Evolutionary conservation across 306 rosid species (phyloP), one percentile per base, ranked within the genome.

Genomic region (Vigna radiata): DNA sequence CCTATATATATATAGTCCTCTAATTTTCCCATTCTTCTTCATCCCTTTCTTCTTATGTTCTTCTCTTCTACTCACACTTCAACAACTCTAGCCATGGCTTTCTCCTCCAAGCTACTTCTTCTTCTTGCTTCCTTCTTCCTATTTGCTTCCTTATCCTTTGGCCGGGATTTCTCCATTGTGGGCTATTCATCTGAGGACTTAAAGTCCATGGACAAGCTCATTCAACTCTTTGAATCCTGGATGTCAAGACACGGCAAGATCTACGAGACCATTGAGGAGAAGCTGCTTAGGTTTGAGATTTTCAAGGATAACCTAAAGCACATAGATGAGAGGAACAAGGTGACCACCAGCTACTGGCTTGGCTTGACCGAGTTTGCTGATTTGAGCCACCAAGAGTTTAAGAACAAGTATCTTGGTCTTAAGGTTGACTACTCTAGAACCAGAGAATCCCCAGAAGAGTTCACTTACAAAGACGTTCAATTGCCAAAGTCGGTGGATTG

Each of bases 361-460:
- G 96, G 96, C 13, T 62, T 90, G 37, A 90, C 88, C 19, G 91
- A 90, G 82, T 90, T 88, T 81, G 91, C 90, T 43, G 93, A 88
- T 87, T 65, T 90, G 82, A 90, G 75, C 68, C 89, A 88, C 60
- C 86, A 90, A 47, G 93, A 90, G 83, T 88, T 90, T 44, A 78
- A 77, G 64, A 67, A 50, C 7, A 87, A 27, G 80, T 85, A 85
- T 68, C 76, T 88, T 0, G 90, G 91, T 0, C 82, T 87, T 10
- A 87, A 80, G 65, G 65, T 77, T 23, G 86, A 86, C 27, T 48
- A 41, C 14, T 73, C 82, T 49, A 23, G 67, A 53, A 77, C 33
- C 23, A 77, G 72, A 69, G 82, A 83, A 19, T 76, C 90, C n/a
- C 64, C 86, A 0, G 83, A 79, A 59, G 88, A 88, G 17, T 83